Percentiles rank a stretch among this genome's conserved stretches.
These are phyloP conservation scores for Tuber borchii DNA, from an alignment of 495 filamentous ascomycete species.

Conservation along the genomic window DNA sequence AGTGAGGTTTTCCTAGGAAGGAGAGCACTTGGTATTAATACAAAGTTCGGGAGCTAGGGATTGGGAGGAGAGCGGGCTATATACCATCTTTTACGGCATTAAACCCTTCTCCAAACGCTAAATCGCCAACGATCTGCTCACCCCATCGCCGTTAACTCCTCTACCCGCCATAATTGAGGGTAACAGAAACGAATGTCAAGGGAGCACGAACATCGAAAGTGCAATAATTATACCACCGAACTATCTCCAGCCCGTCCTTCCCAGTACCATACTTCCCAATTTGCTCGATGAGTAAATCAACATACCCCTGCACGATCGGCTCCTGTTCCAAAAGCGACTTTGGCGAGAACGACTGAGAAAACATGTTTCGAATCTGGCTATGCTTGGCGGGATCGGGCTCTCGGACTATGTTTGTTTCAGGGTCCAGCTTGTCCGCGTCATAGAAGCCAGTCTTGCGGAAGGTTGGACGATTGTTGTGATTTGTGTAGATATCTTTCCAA, in stretches of 20 bases:
- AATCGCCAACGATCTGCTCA: constrained; percentile 34
- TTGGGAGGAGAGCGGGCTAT: constrained; percentile 6
- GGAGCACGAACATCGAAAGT: constrained; percentile 44
- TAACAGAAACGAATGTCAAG: background rate
- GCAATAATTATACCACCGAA: constrained; percentile 48
- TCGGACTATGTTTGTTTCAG: constrained; percentile 23
- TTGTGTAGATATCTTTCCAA: constrained; percentile 56
- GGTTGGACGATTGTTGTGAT: constrained; percentile 38
- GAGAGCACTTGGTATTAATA: background rate
- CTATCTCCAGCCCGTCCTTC: constrained; percentile 44
- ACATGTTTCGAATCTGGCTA: constrained; percentile 43
- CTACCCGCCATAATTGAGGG: background rate
- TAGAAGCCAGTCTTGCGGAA: constrained; percentile 40
- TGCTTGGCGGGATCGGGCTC: constrained; percentile 40
- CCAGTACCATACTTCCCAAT: constrained; percentile 41
- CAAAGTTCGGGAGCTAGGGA: background rate
- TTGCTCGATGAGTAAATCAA: constrained; percentile 46
- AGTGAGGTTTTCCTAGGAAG: constrained; percentile 6
- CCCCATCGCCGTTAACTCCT: constrained; percentile 26
- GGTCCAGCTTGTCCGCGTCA: constrained; percentile 38
- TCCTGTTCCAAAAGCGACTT: constrained; percentile 49
- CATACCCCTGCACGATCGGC: constrained; percentile 45
- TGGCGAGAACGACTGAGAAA: constrained; percentile 51
- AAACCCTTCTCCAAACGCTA: constrained; percentile 44
- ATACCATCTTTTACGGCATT: constrained; percentile 37